Conservation (phyloP, 179 eudicot species). For the Drosera spatulata region DNA sequence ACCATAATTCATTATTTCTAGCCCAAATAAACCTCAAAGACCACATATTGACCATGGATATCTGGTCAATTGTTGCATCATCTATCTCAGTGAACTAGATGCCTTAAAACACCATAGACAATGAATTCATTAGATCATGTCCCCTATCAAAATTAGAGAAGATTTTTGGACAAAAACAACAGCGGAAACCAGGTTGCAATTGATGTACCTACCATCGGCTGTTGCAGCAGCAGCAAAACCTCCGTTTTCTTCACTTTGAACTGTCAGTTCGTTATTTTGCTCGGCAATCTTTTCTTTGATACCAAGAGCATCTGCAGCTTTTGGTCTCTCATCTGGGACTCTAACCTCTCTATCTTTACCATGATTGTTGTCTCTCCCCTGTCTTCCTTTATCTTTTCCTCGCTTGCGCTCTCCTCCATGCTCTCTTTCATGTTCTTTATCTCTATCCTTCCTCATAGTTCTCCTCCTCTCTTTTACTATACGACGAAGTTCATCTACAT, state of each 20-base stretch:
- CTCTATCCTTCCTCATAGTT: conserved; percentile 45
- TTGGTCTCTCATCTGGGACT: conserved; percentile 39
- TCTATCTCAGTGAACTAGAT: too few relatives aligned
- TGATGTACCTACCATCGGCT: neutral
- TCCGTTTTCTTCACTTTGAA: conserved; percentile 35
- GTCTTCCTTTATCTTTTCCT: conserved; percentile 35
- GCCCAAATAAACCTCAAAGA: too few relatives aligned
- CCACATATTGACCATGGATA: too few relatives aligned
- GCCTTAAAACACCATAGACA: too few relatives aligned
- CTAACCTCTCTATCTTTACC: conserved; percentile 26
- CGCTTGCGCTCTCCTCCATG: conserved; percentile 41
- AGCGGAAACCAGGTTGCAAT: neutral
- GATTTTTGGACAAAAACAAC: too few relatives aligned
- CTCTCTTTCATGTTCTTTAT: conserved; percentile 51
- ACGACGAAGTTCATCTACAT: conserved; percentile 65
- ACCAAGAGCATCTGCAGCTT: conserved; percentile 26
- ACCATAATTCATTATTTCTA: too few relatives aligned
- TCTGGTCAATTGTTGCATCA: too few relatives aligned
- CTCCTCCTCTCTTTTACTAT: conserved; percentile 65
- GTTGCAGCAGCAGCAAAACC: conserved; percentile 33
- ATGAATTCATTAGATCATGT: too few relatives aligned
- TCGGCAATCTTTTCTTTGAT: conserved; percentile 21
- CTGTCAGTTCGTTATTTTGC: conserved; percentile 27
- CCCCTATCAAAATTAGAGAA: too few relatives aligned
- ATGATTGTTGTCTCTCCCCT: conserved; percentile 39